Percentiles rank a stretch among this genome's conserved stretches.
Conservation (phyloP, 2,329 filamentous ascomycete genomes). For the Catunica adiposa region DNA sequence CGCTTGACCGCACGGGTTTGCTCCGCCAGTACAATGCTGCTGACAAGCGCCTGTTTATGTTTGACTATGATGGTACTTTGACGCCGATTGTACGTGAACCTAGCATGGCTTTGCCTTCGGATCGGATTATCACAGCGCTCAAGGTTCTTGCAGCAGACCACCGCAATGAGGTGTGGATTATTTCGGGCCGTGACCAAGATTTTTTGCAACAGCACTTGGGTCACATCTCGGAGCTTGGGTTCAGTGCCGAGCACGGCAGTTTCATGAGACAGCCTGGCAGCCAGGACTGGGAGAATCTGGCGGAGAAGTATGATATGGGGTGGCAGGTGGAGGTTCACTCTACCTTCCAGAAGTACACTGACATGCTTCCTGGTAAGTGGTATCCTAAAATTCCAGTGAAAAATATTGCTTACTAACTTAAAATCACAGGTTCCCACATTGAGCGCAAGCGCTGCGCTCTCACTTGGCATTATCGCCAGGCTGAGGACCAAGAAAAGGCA, state of each 20-base stretch:
- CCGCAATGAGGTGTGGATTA: constrained; percentile 90
- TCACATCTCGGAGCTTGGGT: constrained; percentile 76
- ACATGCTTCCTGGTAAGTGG: constrained; percentile 63
- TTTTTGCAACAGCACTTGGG: constrained; percentile 85
- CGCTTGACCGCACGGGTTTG: constrained; percentile 58
- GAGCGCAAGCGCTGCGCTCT: constrained; percentile 87
- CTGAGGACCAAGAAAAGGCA: constrained; percentile 69
- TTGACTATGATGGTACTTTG: constrained; percentile 94
- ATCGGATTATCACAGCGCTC: constrained; percentile 63
- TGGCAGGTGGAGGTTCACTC: constrained; percentile 80
- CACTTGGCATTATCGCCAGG: constrained; percentile 88
- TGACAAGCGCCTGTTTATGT: constrained; percentile 81
- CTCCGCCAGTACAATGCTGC: constrained; percentile 59
- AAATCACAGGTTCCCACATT: constrained; percentile 60
- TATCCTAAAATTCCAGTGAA: too few relatives aligned
- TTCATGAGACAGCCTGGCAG: constrained; percentile 72
- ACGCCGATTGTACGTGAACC: constrained; percentile 92
- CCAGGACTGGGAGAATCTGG: constrained; percentile 74
- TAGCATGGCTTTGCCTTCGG: constrained; percentile 71
- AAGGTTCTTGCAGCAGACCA: constrained; percentile 65
- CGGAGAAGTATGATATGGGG: constrained; percentile 72
- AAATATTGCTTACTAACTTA: too few relatives aligned
- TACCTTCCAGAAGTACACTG: constrained; percentile 76
- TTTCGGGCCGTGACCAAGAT: constrained; percentile 81
- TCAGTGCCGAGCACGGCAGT: constrained; percentile 92